Percentiles rank a stretch among this genome's conserved stretches.
These are phyloP conservation scores for Fusarium sp. DNA, from an alignment of 2,329 filamentous ascomycete genomes.

Conservation along the genomic window DNA sequence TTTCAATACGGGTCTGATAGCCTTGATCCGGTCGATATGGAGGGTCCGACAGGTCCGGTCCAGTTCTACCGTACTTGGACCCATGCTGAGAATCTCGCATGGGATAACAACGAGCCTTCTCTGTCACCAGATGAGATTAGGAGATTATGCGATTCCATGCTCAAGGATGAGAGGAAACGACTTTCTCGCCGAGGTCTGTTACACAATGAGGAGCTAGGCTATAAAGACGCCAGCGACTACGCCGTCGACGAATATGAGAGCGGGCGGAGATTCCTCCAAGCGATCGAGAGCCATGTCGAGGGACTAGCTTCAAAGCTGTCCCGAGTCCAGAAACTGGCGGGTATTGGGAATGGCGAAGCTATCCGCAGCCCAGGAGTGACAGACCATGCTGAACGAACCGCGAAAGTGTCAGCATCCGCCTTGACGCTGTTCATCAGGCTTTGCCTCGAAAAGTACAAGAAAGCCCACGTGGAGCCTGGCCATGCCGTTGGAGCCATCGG, in stretches of 20 bases:
- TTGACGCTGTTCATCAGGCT: slow-evolving; percentile 81
- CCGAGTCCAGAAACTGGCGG: slow-evolving; percentile 59
- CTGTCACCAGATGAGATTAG: slow-evolving; percentile 79
- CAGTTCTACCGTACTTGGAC: slow-evolving; percentile 88
- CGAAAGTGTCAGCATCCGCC: slow-evolving; percentile 64
- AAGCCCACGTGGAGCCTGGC: slow-evolving; percentile 89
- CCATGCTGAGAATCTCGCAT: slow-evolving; percentile 77
- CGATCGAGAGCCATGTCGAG: slow-evolving; percentile 84
- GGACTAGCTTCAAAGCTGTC: slow-evolving; percentile 76
- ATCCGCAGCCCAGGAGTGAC: slow-evolving; percentile 64
- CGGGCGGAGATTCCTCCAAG: slow-evolving; percentile 81
- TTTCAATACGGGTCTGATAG: slow-evolving; percentile 97
- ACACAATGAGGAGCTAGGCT: slow-evolving; percentile 71
- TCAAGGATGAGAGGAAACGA: slow-evolving; percentile 73
- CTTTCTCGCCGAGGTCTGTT: slow-evolving; percentile 61
- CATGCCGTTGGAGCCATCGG: slow-evolving; percentile 97
- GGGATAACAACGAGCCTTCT: slow-evolving; percentile 64
- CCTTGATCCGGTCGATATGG: slow-evolving; percentile 90
- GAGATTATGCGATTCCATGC: slow-evolving; percentile 70
- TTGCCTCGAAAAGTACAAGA: slow-evolving; percentile 91
- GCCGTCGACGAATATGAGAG: slow-evolving; percentile 77
- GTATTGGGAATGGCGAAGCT: slow-evolving; percentile 72
- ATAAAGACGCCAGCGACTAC: slow-evolving; percentile 80
- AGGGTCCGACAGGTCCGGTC: slow-evolving; percentile 89
- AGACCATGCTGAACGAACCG: slow-evolving; percentile 53